These are phyloP conservation scores for Hemisphaericaspora lyxosophila DNA, from an alignment of 1,139 yeast species.

Conservation along the genomic window DNA sequence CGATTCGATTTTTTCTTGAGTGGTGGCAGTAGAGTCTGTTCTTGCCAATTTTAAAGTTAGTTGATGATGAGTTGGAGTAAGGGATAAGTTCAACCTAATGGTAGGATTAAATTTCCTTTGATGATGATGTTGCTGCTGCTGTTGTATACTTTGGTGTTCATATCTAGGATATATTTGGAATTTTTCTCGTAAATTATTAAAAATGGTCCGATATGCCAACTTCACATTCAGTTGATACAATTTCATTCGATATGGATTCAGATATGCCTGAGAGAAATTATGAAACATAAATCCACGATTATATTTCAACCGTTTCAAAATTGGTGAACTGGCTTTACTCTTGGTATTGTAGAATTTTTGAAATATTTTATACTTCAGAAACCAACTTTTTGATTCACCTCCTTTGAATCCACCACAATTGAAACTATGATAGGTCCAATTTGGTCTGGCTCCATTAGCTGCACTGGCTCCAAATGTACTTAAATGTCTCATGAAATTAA, in stretches of 20 bases:
- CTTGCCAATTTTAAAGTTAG: slow-evolving; percentile 38
- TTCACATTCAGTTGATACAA: slow-evolving; percentile 21
- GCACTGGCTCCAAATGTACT: not conserved
- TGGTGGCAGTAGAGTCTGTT: slow-evolving; percentile 28
- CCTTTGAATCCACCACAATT: too few species aligned
- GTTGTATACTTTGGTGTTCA: slow-evolving; percentile 1
- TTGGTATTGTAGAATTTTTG: slow-evolving; percentile 9
- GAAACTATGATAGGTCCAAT: slow-evolving; percentile 8
- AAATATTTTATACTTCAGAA: slow-evolving; percentile 8
- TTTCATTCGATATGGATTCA: slow-evolving; percentile 21
- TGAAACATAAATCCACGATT: slow-evolving; percentile 19
- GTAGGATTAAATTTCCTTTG: slow-evolving; percentile 10
- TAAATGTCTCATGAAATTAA: not conserved
- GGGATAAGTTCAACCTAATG: slow-evolving; percentile 26
- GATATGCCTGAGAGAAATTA: slow-evolving; percentile 27
- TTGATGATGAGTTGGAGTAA: slow-evolving; percentile 37
- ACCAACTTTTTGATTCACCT: slow-evolving; percentile 4
- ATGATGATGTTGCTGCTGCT: not conserved
- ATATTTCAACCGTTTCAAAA: slow-evolving; percentile 10
- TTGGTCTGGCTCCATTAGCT: slow-evolving; percentile 5
- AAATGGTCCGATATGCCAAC: slow-evolving; percentile 21
- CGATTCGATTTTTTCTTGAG: slow-evolving; percentile 17
- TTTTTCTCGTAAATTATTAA: slow-evolving; percentile 14
- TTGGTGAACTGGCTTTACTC: slow-evolving; percentile 6
- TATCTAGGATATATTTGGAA: slow-evolving; percentile 10